A percentile compares a stretch with the other conserved stretches of the same genome.
phyloP scores from a whole-genome alignment of 345 rosid genomes.

The Salix exigua region DNA sequence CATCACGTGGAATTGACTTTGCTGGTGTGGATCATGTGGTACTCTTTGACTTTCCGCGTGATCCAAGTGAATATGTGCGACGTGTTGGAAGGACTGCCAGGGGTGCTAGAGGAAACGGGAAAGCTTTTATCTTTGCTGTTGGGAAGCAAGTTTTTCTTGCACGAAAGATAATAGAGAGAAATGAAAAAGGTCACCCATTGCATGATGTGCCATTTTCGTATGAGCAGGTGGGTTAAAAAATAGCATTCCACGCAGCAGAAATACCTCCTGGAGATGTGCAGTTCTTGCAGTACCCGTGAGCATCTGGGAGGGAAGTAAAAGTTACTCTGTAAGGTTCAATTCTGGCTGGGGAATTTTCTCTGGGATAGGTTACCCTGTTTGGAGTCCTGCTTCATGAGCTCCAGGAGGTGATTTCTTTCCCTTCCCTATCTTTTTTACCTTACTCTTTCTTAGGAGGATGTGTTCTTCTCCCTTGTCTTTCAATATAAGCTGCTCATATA shows the following conservation, averaged over 20 bases:
- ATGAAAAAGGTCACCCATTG: constrained; percentile 77
- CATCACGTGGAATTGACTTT: constrained; percentile 86
- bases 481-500: too few species aligned
- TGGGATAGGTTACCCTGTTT: background rate
- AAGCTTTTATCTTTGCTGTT: constrained; percentile 77
- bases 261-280: too few species aligned
- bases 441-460: too few species aligned
- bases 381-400: too few species aligned
- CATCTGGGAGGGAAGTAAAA: too few species aligned
- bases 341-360: background rate
- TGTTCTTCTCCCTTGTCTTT: too few species aligned
- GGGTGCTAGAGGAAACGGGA: constrained; percentile 85
- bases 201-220: constrained; percentile 88
- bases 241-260: background rate
- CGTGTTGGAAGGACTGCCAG: constrained; percentile 97
- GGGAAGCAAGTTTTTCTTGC: constrained; percentile 88
- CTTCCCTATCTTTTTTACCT: too few species aligned
- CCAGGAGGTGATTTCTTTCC: too few species aligned
- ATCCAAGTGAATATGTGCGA: constrained; percentile 90
- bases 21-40: constrained; percentile 74
- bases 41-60: constrained; percentile 83
- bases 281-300: too few species aligned
- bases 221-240: constrained; percentile 33
- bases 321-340: background rate
- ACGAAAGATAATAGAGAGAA: constrained; percentile 64